phyloP scores from a whole-genome alignment of 768 basidiomycete genomes.

The Collybia sp. region DNA sequence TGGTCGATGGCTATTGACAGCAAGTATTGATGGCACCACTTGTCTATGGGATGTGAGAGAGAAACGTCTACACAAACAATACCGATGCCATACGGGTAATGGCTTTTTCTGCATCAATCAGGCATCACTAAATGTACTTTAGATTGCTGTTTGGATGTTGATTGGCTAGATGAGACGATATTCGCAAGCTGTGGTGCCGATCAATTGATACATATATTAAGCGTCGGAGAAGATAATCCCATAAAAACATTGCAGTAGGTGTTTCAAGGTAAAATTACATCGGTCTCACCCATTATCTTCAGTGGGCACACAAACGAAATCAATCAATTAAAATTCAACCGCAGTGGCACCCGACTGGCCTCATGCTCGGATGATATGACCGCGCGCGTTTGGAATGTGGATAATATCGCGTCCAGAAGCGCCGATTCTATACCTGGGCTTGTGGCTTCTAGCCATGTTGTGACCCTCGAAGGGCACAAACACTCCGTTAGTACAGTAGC shows the following conservation, averaged over 20 bases:
- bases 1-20: conserved; percentile 70
- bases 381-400: conserved; percentile 71
- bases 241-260: conserved; percentile 62
- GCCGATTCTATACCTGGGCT: conserved; percentile 39
- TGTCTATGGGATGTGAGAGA: conserved; percentile 76
- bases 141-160: conserved; percentile 80
- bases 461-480: conserved; percentile 59
- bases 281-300: conserved; percentile 6
- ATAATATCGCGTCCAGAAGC: conserved; percentile 29
- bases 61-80: conserved; percentile 59
- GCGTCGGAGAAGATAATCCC: conserved; percentile 45
- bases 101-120: conserved; percentile 4
- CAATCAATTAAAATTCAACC: conserved; percentile 72
- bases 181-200: conserved; percentile 79
- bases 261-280: background rate
- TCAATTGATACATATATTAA: conserved; percentile 54
- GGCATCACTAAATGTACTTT: conserved; percentile 1
- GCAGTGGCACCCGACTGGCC: conserved; percentile 60
- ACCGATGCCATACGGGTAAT: conserved; percentile 60
- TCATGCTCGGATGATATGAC: conserved; percentile 83
- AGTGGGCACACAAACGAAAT: conserved; percentile 77
- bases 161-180: conserved; percentile 68
- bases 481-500: conserved; percentile 60
- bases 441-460: conserved; percentile 26
- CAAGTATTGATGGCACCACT: conserved; percentile 72